phyloP scores from a whole-genome alignment of 139 green algal genomes.

The Nannochloris sp. region DNA sequence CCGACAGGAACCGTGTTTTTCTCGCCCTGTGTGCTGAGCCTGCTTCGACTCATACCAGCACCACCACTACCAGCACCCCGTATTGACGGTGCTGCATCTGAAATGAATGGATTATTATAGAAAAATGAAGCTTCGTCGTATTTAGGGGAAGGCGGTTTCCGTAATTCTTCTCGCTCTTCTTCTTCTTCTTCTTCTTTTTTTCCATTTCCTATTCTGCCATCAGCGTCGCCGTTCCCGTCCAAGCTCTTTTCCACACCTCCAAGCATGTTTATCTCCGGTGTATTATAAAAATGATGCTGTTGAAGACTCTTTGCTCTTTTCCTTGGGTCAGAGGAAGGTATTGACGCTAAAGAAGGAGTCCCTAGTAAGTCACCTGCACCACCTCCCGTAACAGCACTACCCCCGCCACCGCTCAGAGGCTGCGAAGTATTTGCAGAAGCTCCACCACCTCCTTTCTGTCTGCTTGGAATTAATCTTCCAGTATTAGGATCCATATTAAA shows the following conservation, averaged over 20 bases:
- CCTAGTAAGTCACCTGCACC: conserved; percentile 28
- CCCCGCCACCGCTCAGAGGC: background rate
- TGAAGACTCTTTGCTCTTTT: too few species aligned
- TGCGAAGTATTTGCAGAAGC: too few species aligned
- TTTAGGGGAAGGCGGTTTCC: conserved; percentile 81
- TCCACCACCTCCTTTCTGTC: too few species aligned
- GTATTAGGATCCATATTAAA: conserved; percentile 74
- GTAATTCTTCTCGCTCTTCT: conserved; percentile 1
- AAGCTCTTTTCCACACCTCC: too few species aligned
- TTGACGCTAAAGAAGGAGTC: conserved; percentile 20
- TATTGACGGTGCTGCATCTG: background rate
- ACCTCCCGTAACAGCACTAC: too few species aligned
- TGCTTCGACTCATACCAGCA: too few species aligned
- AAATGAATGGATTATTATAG: conserved; percentile 33
- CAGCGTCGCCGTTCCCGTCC: too few species aligned
- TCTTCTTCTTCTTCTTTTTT: conserved; percentile 16
- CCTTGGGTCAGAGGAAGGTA: background rate
- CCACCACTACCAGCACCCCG: background rate
- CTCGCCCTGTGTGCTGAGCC: too few species aligned
- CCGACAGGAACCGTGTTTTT: too few species aligned
- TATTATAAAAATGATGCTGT: too few species aligned
- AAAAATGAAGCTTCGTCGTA: conserved; percentile 85
- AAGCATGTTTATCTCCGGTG: too few species aligned
- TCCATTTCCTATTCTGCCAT: too few species aligned
- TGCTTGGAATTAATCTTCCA: conserved; percentile 39